Conservation (phyloP, 805 yeast species). For the Candida pini region DNA sequence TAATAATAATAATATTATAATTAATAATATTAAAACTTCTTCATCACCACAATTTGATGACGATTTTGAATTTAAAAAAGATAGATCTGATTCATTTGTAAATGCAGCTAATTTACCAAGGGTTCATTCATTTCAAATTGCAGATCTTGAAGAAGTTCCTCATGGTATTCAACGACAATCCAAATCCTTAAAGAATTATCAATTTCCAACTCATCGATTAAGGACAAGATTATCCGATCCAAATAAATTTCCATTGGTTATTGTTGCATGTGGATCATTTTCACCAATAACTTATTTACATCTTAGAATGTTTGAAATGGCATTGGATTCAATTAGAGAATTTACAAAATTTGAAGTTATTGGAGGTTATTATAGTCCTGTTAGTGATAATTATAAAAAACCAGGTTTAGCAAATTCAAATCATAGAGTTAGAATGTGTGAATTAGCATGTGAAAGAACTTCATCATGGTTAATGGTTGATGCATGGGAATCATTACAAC, state of each 20-base stretch:
- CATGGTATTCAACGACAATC: slow-evolving; percentile 91
- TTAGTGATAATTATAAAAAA: slow-evolving; percentile 85
- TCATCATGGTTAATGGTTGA: slow-evolving; percentile 98
- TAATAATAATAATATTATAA: neutral
- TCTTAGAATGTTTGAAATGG: slow-evolving; percentile 98
- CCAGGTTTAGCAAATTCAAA: slow-evolving; percentile 85
- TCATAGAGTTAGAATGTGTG: slow-evolving; percentile 97
- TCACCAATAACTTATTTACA: slow-evolving; percentile 94
- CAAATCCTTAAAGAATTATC: slow-evolving; percentile 55
- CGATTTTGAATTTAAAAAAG: slow-evolving; percentile 1
- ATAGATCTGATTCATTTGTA: slow-evolving; percentile 28
- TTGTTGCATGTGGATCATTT: slow-evolving; percentile 97
- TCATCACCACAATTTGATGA: neutral
- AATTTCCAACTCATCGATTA: slow-evolving; percentile 84
- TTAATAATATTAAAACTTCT: neutral
- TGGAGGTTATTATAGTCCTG: slow-evolving; percentile 96
- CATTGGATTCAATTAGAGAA: slow-evolving; percentile 86
- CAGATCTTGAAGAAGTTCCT: slow-evolving; percentile 95
- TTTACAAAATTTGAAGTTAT: slow-evolving; percentile 91
- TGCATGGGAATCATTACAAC: slow-evolving; percentile 97
- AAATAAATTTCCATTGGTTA: slow-evolving; percentile 79
- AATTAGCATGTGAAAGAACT: slow-evolving; percentile 94
- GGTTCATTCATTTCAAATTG: slow-evolving; percentile 60
- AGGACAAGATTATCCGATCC: slow-evolving; percentile 65
- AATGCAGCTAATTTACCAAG: slow-evolving; percentile 29